These are phyloP conservation scores for Trichoderma semiorbis DNA, from an alignment of 2,329 filamentous ascomycete genomes.

Conservation along the genomic window DNA sequence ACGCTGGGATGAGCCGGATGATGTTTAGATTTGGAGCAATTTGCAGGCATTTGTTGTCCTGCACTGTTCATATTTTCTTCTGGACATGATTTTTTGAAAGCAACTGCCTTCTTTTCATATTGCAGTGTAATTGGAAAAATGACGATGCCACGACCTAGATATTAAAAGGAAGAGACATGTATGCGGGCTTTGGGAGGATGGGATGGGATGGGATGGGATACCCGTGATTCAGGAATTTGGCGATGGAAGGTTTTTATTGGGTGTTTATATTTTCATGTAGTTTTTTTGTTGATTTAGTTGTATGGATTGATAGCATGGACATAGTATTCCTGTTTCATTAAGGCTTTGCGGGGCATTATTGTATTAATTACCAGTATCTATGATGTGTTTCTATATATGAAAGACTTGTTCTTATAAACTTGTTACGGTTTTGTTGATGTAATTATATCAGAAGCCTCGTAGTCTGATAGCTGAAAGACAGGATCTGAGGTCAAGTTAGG, in stretches of 20 bases:
- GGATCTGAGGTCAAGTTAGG: too few species aligned
- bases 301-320: background rate
- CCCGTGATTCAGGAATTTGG: slow-evolving; percentile 7
- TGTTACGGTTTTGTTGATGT: too few species aligned
- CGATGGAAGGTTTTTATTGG: slow-evolving; percentile 1
- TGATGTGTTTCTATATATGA: background rate
- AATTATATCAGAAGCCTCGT: too few species aligned
- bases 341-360: background rate
- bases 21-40: background rate
- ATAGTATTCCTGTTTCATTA: background rate
- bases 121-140: slow-evolving; percentile 2
- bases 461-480: too few species aligned
- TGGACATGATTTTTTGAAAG: background rate
- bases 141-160: background rate
- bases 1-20: slow-evolving; percentile 43
- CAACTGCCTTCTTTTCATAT: background rate
- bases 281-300: background rate
- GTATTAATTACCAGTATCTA: background rate
- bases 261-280: background rate
- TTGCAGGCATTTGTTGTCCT: background rate
- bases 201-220: slow-evolving; percentile 8
- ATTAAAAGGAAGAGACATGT: background rate
- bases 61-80: background rate
- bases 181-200: background rate
- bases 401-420: background rate